Base-by-base conservation (phyloP, 2,329 filamentous ascomycete genomes). In the Cercospora berteroae region DNA sequence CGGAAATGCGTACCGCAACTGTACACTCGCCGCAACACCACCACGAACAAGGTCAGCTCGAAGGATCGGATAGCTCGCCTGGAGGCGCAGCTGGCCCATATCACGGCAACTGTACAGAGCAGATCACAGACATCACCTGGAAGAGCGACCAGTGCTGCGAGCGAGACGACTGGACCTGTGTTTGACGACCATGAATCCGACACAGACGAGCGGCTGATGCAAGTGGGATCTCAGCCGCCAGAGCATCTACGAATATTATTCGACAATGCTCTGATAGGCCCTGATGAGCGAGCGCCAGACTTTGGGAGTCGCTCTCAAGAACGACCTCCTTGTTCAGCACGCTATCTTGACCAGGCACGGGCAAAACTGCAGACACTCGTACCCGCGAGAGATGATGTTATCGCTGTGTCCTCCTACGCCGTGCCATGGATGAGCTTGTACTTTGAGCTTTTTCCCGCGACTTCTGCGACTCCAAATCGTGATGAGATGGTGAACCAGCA, bases 161-260 rank as follows among this genome's bases (percentile, higher is more conserved):
- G 55, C 9, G 55, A 42, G 12, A 25, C 39, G 5, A 29, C 60
- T 25, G 27, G 27, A 13, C 29, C 60, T 13, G 60, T 36, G 6
- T 27, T 63, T 13, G 50, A 61, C 13, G 64, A 67, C 3, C 33
- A 42, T 20, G 65, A 63, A 9, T 63, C 60, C n/a, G 57, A 67
- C 12, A 23, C 55, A 18, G 64, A 67, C 8, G 61, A 58, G 55
- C 61, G 33, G 9, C 27, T 20, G 7, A 64, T 58, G 33, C 20
- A 27, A 9, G 52, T 52, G 50, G 29, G 29, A 6, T 55, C 36
- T 1, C 61, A 31, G 25, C 48, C 61, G 42, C 76, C 76, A 29
- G 67, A 72, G 8, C 75, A 78, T 64, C 63, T 78, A 1, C 71
- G 69, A 44, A 73, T 74, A 29, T 70, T 77, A 9, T 77, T 78